Percentiles rank a stretch among this genome's conserved stretches.
phyloP scores from a whole-genome alignment of 2,329 filamentous ascomycete species.

The Aspergillus neoniger region DNA sequence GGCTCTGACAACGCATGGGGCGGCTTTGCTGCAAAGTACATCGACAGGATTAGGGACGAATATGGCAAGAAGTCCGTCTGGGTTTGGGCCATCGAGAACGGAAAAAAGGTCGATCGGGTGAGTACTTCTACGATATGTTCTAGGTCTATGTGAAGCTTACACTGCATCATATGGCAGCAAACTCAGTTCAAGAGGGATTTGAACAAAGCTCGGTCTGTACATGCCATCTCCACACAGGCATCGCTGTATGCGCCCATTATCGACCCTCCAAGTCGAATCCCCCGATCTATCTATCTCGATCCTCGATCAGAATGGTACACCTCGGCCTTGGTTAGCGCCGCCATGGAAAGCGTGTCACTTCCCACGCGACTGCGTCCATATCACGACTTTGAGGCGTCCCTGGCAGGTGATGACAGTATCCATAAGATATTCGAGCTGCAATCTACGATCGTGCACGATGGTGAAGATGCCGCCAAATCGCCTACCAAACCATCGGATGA shows the following conservation, averaged over 20 bases:
- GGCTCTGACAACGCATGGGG: constrained; percentile 78
- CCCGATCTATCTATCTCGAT: constrained; percentile 63
- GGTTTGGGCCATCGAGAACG: constrained; percentile 80
- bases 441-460: constrained; percentile 58
- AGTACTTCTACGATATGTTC: constrained; percentile 19
- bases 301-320: constrained; percentile 73
- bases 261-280: constrained; percentile 59
- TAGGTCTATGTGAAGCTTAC: background rate
- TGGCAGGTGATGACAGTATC: constrained; percentile 65
- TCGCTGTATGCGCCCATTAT: constrained; percentile 77
- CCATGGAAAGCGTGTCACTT: constrained; percentile 76
- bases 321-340: constrained; percentile 73
- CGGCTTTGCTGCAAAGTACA: constrained; percentile 71
- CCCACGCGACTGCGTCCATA: constrained; percentile 61
- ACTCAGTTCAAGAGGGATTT: constrained; percentile 65
- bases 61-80: constrained; percentile 85
- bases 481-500: background rate
- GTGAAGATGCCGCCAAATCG: constrained; percentile 9
- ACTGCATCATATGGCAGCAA: constrained; percentile 37
- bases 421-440: constrained; percentile 76
- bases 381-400: constrained; percentile 41
- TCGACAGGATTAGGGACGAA: constrained; percentile 82
- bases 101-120: constrained; percentile 57
- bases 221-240: constrained; percentile 67
- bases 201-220: constrained; percentile 73